Evolutionary conservation across 495 filamentous ascomycete genomes (phyloP), one percentile per base, ranked within the genome.

Genomic region (Penicillium paxilli): DNA sequence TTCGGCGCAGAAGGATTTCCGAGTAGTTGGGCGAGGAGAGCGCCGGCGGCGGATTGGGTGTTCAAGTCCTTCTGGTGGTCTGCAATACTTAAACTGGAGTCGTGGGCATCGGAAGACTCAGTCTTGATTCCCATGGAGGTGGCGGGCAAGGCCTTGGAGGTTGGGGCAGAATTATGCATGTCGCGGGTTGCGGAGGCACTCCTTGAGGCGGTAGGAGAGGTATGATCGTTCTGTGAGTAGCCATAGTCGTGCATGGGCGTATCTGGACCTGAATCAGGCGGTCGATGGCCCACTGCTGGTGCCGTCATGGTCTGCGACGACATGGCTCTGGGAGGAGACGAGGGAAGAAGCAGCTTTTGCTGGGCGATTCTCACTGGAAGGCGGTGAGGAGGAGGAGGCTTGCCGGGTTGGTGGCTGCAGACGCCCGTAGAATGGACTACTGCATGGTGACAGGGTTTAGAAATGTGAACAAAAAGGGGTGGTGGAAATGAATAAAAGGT

Each of bases 221-320:
- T 59, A 45, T 51, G 50, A 52, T 67, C 58, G 52, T 67, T 52
- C 40, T 69, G 72, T 24, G 72, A 63, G 54, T 59, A 59, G 55
- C 65, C 61, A 69, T 74, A 73, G 53, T 74, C 72, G 63, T 74
- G 73, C 60, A 65, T 53, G 48, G 74, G 73, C 62, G 63, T 67
- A 58, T 72, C 64, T 45, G 66, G 66, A 47, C 71, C 74, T 67
- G 73, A 65, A 64, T 78, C 73, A 65, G 73, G 71, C 62, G 75
- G 75, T 57, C 71, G 75, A 75, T 77, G 75, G 66, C 73, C 73
- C 71, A 79, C 69, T 67, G 74, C 71, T 72, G 75, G 74, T 71
- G 75, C 75, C 69, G 73, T 81, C 71, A 82, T 81, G 75, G 77
- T 81, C 72, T 79, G 78, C 67, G 77, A 82, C 66, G 75, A 79